A percentile compares a stretch with the other conserved stretches of the same genome.
Conservation (phyloP, 192 early-diverging fungal species). For the Kappamyces sp. region DNA sequence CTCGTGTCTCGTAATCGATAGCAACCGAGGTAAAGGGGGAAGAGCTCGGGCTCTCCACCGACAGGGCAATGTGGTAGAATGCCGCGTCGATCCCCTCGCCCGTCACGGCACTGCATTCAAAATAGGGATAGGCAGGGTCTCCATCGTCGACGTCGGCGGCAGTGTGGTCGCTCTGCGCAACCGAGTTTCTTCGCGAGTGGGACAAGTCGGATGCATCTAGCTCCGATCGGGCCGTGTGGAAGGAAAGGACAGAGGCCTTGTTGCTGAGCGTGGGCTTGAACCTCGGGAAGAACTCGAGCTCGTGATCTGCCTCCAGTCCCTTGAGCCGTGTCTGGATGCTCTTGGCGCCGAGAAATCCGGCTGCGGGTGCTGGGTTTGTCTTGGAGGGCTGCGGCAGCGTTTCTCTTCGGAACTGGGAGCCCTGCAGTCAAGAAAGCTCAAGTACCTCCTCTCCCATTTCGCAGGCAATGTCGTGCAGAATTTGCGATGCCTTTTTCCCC, state of each 20-base stretch:
- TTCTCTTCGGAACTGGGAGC: neutral
- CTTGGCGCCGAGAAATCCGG: neutral
- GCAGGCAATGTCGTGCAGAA: too few species aligned
- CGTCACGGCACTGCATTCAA: slow-evolving; percentile 3
- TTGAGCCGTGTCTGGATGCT: neutral
- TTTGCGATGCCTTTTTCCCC: too few species aligned
- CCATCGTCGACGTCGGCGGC: neutral
- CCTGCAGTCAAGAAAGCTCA: too few species aligned
- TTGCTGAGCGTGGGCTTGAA: slow-evolving; percentile 3
- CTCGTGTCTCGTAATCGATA: too few species aligned
- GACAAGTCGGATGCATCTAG: neutral
- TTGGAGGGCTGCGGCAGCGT: neutral
- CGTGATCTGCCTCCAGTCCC: too few species aligned
- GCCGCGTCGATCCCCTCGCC: slow-evolving; percentile 3
- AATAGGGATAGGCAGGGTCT: slow-evolving; percentile 8
- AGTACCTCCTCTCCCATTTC: too few species aligned
- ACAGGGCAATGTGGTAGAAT: slow-evolving; percentile 6
- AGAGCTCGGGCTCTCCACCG: too few species aligned
- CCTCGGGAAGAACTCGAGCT: too few species aligned
- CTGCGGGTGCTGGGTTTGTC: neutral
- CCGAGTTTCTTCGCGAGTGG: neutral
- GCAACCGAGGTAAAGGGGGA: too few species aligned
- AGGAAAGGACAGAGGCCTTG: slow-evolving; percentile 13
- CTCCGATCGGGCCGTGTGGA: slow-evolving; percentile 8
- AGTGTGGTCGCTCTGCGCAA: neutral